These are phyloP conservation scores for Nigrograna mackinnonii DNA, from an alignment of 2,329 filamentous ascomycete genomes.

Conservation along the genomic window DNA sequence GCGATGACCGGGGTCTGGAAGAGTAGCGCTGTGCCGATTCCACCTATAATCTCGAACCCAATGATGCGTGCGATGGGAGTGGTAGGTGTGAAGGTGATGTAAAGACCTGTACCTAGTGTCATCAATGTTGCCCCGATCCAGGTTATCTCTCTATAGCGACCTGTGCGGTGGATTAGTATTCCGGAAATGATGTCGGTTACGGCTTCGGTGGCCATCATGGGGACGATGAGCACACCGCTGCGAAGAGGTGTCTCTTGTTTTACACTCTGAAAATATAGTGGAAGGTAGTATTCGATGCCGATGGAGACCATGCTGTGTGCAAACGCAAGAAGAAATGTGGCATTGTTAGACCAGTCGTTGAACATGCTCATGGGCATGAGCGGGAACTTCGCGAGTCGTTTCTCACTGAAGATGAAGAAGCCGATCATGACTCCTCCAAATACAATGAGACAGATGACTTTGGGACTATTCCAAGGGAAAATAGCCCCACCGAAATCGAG, in stretches of 20 bases:
- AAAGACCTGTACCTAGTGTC: slow-evolving; percentile 17
- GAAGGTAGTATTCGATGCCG: slow-evolving; percentile 67
- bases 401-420: slow-evolving; percentile 72
- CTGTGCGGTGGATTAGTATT: slow-evolving; percentile 43
- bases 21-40: slow-evolving; percentile 50
- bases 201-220: slow-evolving; percentile 45
- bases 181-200: slow-evolving; percentile 51
- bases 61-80: slow-evolving; percentile 35
- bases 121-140: slow-evolving; percentile 14
- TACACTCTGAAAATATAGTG: slow-evolving; percentile 71
- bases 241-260: slow-evolving; percentile 59
- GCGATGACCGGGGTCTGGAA: slow-evolving; percentile 42
- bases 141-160: slow-evolving; percentile 31
- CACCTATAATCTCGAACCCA: slow-evolving; percentile 50
- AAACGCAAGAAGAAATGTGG: slow-evolving; percentile 51
- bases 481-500: slow-evolving; percentile 77
- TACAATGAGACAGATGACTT: slow-evolving; percentile 73
- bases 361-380: slow-evolving; percentile 75
- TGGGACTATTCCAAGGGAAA: slow-evolving; percentile 72
- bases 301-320: slow-evolving; percentile 48
- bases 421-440: slow-evolving; percentile 65
- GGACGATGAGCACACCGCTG: slow-evolving; percentile 61
- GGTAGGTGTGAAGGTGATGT: slow-evolving; percentile 8
- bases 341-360: slow-evolving; percentile 58
- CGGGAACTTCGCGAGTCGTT: slow-evolving; percentile 71